Evolutionary conservation across 768 basidiomycete genomes (phyloP).

Genomic region (Suillus clintonianus): DNA sequence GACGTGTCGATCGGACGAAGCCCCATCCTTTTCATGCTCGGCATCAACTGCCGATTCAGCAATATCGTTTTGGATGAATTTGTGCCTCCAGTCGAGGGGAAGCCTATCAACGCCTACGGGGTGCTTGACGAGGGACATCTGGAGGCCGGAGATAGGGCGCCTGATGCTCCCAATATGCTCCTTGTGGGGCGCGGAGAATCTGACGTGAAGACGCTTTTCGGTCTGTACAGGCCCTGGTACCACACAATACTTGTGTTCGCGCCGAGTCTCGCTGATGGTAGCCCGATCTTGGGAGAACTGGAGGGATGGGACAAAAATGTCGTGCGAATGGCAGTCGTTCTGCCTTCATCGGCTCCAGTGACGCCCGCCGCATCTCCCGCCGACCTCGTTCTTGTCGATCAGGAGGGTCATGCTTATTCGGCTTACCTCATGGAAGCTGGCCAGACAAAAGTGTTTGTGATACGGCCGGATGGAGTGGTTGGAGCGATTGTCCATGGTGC

Average conservation of each 20-base stretch:
- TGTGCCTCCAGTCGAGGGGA: too few relatives aligned
- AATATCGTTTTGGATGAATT: too few relatives aligned
- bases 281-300: not conserved
- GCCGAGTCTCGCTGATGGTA: conserved; percentile 7
- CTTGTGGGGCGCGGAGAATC: conserved; percentile 5
- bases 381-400: conserved; percentile 35
- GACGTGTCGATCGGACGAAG: too few relatives aligned
- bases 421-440: conserved; percentile 35
- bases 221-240: conserved; percentile 23
- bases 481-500: too few relatives aligned
- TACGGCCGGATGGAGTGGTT: too few relatives aligned
- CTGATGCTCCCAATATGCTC: conserved; percentile 18
- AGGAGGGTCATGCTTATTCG: conserved; percentile 34
- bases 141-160: conserved; percentile 5
- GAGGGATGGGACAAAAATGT: not conserved
- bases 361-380: conserved; percentile 9
- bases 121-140: conserved; percentile 11
- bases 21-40: too few relatives aligned
- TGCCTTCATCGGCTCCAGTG: not conserved
- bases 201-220: conserved; percentile 23
- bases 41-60: too few relatives aligned
- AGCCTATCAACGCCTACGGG: not conserved
- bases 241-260: conserved; percentile 10
- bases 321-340: conserved; percentile 2
- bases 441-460: conserved; percentile 28